Evolutionary conservation across 169 alveolate species (phyloP), one percentile per base, ranked within the genome.

Genomic region (Theileria parva): DNA sequence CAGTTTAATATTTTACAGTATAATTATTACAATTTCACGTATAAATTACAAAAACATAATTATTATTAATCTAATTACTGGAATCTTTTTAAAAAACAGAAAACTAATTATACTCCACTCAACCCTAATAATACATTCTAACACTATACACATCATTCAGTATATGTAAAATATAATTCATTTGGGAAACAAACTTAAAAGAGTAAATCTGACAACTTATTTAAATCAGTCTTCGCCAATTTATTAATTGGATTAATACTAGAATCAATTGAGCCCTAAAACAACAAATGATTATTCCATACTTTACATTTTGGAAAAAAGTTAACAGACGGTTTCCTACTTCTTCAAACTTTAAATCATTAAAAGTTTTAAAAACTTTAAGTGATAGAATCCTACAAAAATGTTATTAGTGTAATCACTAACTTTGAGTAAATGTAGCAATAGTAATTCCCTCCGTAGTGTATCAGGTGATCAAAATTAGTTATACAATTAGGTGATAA

Each of bases 391-490:
- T 74, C 76, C 90, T 84, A 37, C 9, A 34, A 11, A 4, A 37
- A 4, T 21, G 0, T 21, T 11, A 11, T 6, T 25, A 6, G 32
- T n/a, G 23, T 19, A 69, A 69, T 15, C 12, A 9, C 80, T 6
- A 50, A 84, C 90, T 86, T 77, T n/a, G 90, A 91, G 61, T 91
- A 91, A 57, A 91, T 73, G 30, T 91, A 91, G 8, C 91, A 87
- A 80, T 76, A 91, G 51, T 91, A 91, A 57, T 86, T 91, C 23
- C 91, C 93, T 4, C 93, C 93, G 57, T 91, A 91, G 74, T 87
- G 93, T 6, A 91, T 69, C 50, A 91, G 77, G 66, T 91, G 95
- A 44, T 90, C 88, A 51, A 91, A 87, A 74, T 91, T 91, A 12
- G 91, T 85, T 74, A 87, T 68, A 67, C 87, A 80, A 19, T 80